Evolutionary conservation across 345 rosid genomes (phyloP).

Genomic region (Erucastrum elatum): DNA sequence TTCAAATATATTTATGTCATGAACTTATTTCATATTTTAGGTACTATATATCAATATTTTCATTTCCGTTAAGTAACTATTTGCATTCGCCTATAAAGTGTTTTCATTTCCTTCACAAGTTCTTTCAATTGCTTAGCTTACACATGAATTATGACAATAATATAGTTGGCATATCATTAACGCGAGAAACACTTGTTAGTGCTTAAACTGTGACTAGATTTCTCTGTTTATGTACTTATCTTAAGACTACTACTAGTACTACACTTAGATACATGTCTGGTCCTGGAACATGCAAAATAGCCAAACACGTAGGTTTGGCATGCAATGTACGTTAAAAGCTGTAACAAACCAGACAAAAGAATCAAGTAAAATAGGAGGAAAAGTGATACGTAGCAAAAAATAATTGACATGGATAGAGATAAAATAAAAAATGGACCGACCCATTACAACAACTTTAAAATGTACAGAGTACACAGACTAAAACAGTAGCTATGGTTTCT

Average conservation of each 20-base stretch:
- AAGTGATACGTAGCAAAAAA: conserved; percentile 24
- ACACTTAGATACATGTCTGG: not conserved
- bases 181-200: not conserved
- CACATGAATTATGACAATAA: not conserved
- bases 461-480: conserved; percentile 35
- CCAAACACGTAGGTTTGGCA: conserved; percentile 32
- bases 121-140: not conserved
- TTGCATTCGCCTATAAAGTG: not conserved
- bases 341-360: conserved; percentile 26
- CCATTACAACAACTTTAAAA: conserved; percentile 21
- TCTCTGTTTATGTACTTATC: not conserved
- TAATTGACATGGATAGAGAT: not conserved
- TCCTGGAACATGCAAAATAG: conserved; percentile 25
- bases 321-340: conserved; percentile 37
- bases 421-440: conserved; percentile 26
- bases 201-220: not conserved
- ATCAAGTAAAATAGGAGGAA: not conserved
- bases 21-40: not conserved
- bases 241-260: not conserved
- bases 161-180: not conserved
- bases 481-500: conserved; percentile 31
- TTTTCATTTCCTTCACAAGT: not conserved
- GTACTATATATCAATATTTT: not conserved
- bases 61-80: not conserved
- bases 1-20: not conserved